A percentile compares a stretch with the other conserved stretches of the same genome.
Conservation (phyloP, 371 early-diverging fungal species). For the Mortierella sp. region DNA sequence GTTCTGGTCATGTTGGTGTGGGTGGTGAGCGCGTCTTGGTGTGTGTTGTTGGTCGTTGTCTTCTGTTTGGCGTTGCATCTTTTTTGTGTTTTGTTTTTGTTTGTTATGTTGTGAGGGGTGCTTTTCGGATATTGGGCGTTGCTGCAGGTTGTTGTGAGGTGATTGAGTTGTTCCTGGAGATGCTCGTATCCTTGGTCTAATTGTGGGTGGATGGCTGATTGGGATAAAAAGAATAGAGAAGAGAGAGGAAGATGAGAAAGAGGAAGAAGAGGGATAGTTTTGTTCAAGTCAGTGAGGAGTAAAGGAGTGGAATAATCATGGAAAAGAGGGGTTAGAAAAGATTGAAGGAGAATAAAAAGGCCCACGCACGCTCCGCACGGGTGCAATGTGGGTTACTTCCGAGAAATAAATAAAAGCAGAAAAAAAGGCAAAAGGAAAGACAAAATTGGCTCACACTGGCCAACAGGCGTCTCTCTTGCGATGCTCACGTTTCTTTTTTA, state of each 20-base stretch:
- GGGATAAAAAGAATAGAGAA: too few relatives aligned
- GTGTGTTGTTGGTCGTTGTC: not conserved
- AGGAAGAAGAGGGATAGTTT: too few relatives aligned
- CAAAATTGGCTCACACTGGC: too few relatives aligned
- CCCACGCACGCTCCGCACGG: too few relatives aligned
- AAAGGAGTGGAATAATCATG: not conserved
- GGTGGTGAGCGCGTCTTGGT: not conserved
- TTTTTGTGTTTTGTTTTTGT: constrained; percentile 5
- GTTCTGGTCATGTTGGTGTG: not conserved
- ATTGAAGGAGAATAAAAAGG: not conserved
- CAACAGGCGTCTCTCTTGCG: not conserved
- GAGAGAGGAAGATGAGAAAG: too few relatives aligned
- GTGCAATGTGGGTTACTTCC: not conserved
- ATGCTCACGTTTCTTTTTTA: not conserved
- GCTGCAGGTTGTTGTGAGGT: too few relatives aligned
- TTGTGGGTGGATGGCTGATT: not conserved
- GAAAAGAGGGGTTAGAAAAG: not conserved
- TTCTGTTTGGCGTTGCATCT: not conserved
- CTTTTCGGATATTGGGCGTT: not conserved
- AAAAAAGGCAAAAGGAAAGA: too few relatives aligned
- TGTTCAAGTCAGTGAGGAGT: not conserved
- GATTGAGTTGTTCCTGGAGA: not conserved
- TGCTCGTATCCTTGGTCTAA: not conserved
- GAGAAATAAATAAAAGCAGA: not conserved
- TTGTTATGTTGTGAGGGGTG: not conserved